These are phyloP conservation scores for Leavenworthia alabamica DNA, from an alignment of 345 rosid genomes.

Conservation along the genomic window DNA sequence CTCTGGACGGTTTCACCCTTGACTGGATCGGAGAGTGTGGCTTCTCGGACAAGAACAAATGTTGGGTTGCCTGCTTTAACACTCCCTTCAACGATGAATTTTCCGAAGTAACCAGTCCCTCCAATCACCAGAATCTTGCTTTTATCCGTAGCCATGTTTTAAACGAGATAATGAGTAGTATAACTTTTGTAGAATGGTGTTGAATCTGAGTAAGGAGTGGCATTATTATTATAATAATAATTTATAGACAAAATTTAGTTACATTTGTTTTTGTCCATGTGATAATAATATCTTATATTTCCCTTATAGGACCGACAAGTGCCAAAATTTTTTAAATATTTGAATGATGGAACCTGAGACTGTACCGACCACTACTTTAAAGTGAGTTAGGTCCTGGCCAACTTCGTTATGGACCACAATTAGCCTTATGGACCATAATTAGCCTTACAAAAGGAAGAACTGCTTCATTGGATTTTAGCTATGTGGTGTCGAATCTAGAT, in stretches of 20 bases:
- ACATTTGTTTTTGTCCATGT: background rate
- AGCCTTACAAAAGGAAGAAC: too few relatives aligned
- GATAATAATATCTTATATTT: background rate
- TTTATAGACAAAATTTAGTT: background rate
- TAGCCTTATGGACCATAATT: too few relatives aligned
- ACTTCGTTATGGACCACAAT: too few relatives aligned
- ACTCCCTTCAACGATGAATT: slow-evolving; percentile 23
- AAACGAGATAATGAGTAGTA: background rate
- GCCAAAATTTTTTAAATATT: too few relatives aligned
- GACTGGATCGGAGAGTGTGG: slow-evolving; percentile 16
- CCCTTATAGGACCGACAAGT: too few relatives aligned
- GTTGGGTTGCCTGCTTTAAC: slow-evolving; percentile 28
- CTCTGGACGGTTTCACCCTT: slow-evolving; percentile 19
- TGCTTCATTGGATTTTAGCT: too few relatives aligned
- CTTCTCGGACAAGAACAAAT: slow-evolving; percentile 30
- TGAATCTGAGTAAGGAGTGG: background rate
- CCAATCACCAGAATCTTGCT: slow-evolving; percentile 37
- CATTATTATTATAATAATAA: background rate
- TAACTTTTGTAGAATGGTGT: background rate
- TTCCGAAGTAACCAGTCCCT: slow-evolving; percentile 30
- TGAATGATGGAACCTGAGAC: too few relatives aligned
- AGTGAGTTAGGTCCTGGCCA: too few relatives aligned
- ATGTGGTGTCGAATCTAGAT: too few relatives aligned
- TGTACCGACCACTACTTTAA: too few relatives aligned
- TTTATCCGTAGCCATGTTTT: slow-evolving; percentile 6